Evolutionary conservation across 2,329 filamentous ascomycete genomes (phyloP).

Genomic region (Claviceps cyperi): DNA sequence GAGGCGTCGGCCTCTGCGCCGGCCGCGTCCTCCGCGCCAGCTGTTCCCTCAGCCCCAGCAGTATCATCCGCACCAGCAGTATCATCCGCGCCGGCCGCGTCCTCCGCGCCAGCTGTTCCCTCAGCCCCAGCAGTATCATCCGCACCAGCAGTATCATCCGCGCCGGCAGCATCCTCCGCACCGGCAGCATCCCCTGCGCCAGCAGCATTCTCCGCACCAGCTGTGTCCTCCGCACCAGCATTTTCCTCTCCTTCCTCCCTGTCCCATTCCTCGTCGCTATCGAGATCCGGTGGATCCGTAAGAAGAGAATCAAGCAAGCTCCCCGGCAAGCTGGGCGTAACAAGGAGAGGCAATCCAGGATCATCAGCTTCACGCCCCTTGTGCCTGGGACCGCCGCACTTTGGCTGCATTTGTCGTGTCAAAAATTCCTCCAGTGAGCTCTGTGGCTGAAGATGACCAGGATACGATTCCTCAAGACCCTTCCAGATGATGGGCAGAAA

Average conservation of each 20-base stretch:
- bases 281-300: slow-evolving; percentile 20
- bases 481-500: slow-evolving; percentile 96
- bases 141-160: too few relatives aligned
- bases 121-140: too few relatives aligned
- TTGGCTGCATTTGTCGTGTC: slow-evolving; percentile 36
- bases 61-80: too few relatives aligned
- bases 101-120: too few relatives aligned
- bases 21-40: neutral
- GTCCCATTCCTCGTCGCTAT: slow-evolving; percentile 12
- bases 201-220: too few relatives aligned
- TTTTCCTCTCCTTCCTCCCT: too few relatives aligned
- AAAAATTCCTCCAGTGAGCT: slow-evolving; percentile 56
- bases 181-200: too few relatives aligned
- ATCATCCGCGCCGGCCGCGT: too few relatives aligned
- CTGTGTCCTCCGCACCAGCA: too few relatives aligned
- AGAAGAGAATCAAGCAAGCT: slow-evolving; percentile 22
- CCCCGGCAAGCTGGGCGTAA: slow-evolving; percentile 23
- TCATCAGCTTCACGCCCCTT: slow-evolving; percentile 22
- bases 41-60: too few relatives aligned
- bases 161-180: too few relatives aligned
- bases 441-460: slow-evolving; percentile 50
- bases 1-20: slow-evolving; percentile 2
- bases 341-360: slow-evolving; percentile 15
- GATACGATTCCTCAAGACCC: slow-evolving; percentile 71
- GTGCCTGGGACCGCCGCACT: slow-evolving; percentile 26